Evolutionary conservation across 495 filamentous ascomycete genomes (phyloP).

Genomic region (Aspergillus ostianus): DNA sequence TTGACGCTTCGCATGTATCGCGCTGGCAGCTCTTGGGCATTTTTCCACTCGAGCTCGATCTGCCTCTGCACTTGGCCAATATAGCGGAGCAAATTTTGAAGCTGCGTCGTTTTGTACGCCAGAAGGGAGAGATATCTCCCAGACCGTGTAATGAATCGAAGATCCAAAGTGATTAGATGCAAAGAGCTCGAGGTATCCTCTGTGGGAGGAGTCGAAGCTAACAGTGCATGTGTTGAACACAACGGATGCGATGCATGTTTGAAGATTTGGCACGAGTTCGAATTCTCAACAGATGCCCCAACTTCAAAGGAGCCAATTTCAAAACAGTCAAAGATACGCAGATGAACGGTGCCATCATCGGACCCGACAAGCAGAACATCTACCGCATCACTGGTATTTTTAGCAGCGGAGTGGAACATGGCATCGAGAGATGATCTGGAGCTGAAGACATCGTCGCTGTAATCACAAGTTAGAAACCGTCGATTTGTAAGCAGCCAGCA

Average conservation of each 20-base stretch:
- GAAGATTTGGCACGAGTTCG: slow-evolving; percentile 28
- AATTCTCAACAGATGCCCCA: slow-evolving; percentile 17
- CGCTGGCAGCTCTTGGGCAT: slow-evolving; percentile 73
- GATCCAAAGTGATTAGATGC: slow-evolving; percentile 72
- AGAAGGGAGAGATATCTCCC: slow-evolving; percentile 78
- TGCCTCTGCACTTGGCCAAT: slow-evolving; percentile 71
- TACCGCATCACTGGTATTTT: slow-evolving; percentile 65
- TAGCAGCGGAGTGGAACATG: slow-evolving; percentile 61
- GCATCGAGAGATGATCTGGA: slow-evolving; percentile 68
- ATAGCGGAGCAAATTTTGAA: slow-evolving; percentile 84
- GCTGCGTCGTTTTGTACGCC: slow-evolving; percentile 79
- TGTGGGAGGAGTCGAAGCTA: slow-evolving; percentile 45
- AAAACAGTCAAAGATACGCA: slow-evolving; percentile 89
- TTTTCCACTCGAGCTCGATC: slow-evolving; percentile 77
- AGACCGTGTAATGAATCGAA: slow-evolving; percentile 76
- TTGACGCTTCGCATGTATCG: slow-evolving; percentile 74
- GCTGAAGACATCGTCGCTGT: slow-evolving; percentile 69
- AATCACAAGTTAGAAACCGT: slow-evolving; percentile 13
- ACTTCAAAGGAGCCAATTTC: slow-evolving; percentile 68
- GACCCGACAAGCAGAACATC: slow-evolving; percentile 81
- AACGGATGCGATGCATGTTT: slow-evolving; percentile 70
- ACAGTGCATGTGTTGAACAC: slow-evolving; percentile 72
- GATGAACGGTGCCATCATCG: slow-evolving; percentile 72
- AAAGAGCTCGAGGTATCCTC: slow-evolving; percentile 32
- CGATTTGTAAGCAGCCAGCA: neutral